Evolutionary conservation across 2,329 filamentous ascomycete genomes (phyloP).

Genomic region (Epicoccum sorghinum): DNA sequence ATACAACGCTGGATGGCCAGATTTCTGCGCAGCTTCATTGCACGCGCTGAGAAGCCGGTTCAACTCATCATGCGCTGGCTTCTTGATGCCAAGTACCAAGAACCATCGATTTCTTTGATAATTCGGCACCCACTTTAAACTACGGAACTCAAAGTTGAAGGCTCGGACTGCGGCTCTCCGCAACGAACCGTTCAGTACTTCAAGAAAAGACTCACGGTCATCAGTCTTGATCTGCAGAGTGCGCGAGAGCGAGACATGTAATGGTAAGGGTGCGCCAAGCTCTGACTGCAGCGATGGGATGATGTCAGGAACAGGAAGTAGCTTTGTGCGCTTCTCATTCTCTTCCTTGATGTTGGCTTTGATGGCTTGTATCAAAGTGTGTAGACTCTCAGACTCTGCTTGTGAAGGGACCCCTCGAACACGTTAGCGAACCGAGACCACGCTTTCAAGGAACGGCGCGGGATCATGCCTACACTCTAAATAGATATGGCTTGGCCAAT

Average conservation of each 20-base stretch:
- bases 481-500: slow-evolving; percentile 93
- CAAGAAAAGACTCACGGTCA: slow-evolving; percentile 72
- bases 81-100: slow-evolving; percentile 71
- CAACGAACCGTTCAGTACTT: slow-evolving; percentile 56
- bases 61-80: slow-evolving; percentile 44
- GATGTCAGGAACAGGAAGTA: slow-evolving; percentile 52
- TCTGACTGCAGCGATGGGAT: slow-evolving; percentile 77
- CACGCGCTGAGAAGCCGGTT: slow-evolving; percentile 66
- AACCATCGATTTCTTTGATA: slow-evolving; percentile 77
- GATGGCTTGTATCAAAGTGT: slow-evolving; percentile 39
- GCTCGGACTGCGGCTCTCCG: slow-evolving; percentile 56
- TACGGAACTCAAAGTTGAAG: slow-evolving; percentile 55
- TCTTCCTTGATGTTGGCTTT: slow-evolving; percentile 23
- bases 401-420: slow-evolving; percentile 47
- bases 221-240: slow-evolving; percentile 76
- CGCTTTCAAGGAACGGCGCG: slow-evolving; percentile 1
- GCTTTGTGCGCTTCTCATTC: slow-evolving; percentile 29
- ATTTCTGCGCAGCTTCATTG: slow-evolving; percentile 66
- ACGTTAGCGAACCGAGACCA: slow-evolving; percentile 36
- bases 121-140: slow-evolving; percentile 70
- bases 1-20: slow-evolving; percentile 76
- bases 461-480: slow-evolving; percentile 77
- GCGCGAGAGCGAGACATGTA: slow-evolving; percentile 90
- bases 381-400: slow-evolving; percentile 37
- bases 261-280: slow-evolving; percentile 75